Evolutionary conservation across 2,329 filamentous ascomycete genomes (phyloP), one percentile per base, ranked within the genome.

Genomic region (Clonostachys rosea): DNA sequence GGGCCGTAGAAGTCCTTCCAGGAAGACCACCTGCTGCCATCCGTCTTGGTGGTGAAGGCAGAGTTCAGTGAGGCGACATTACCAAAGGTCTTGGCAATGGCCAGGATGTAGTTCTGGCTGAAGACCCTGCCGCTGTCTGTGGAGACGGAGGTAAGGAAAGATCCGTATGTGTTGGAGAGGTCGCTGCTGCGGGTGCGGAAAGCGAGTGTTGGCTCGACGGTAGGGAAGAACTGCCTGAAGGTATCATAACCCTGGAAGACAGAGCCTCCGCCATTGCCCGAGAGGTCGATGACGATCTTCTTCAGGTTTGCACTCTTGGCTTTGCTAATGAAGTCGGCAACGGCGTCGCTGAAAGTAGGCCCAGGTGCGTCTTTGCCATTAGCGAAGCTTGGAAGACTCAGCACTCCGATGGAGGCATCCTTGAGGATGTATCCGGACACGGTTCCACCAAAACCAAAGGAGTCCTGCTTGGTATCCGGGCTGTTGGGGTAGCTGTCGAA

Each of bases 221-320:
- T 41, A 16, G 64, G 64, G 44, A 66, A 66, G 9, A 67, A 57
- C 34, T 69, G 59, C 11, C 63, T 62, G 56, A 83, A 83, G 1
- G 74, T 54, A 40, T 76, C 71, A 41, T 69, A 69, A 2, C 72
- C 75, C 8, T 71, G 66, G 9, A 66, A 54, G 14, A 79, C 57
- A 41, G 63, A 62, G 2, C 84, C 84, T 39, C 84, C 84, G 1
- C 68, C 69, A 52, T 88, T 89, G 3, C 67, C 71, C 5, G 76
- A 73, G 7, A 87, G 57, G 52, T 88, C 85, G 49, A 88, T 76
- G 33, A 88, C 70, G 6, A 88, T 67, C 58, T 79, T 82, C 3
- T 68, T 78, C 58, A 82, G 83, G 3, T 71, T 69, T 3, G 66
- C 65, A 3, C 59, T 52, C 40, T 71, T 69, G 34, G 43, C 43